Evolutionary conservation across 768 basidiomycete genomes (phyloP).

Genomic region (Leucocoprinus leucothites): DNA sequence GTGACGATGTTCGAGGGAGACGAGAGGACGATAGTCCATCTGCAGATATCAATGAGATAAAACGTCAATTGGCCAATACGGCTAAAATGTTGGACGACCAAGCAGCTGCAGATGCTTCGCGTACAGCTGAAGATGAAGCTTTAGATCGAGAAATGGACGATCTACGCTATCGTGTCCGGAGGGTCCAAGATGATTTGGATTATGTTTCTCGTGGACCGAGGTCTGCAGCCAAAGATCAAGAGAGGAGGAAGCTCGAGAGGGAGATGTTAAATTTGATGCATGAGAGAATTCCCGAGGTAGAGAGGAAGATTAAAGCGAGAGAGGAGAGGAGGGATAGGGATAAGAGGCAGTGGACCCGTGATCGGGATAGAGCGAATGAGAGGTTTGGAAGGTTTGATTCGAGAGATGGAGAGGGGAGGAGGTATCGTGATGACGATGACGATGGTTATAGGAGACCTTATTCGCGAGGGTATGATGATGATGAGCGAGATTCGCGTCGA

Average conservation of each 20-base stretch:
- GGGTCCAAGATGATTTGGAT: conserved; percentile 90
- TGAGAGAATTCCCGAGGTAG: conserved; percentile 87
- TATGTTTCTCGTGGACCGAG: conserved; percentile 77
- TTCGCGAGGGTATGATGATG: conserved; percentile 42
- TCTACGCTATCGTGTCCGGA: conserved; percentile 76
- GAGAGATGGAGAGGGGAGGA: too few relatives aligned
- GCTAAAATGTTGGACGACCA: conserved; percentile 77
- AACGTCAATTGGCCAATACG: conserved; percentile 75
- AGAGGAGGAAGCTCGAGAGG: conserved; percentile 81
- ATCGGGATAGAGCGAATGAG: conserved; percentile 83
- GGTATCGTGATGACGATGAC: conserved; percentile 35
- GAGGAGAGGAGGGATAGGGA: conserved; percentile 78
- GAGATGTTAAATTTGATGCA: conserved; percentile 86
- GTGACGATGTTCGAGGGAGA: conserved; percentile 72
- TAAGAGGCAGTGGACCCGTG: conserved; percentile 71
- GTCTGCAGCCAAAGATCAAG: conserved; percentile 74
- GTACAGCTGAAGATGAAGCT: conserved; percentile 81
- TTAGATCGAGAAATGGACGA: conserved; percentile 90
- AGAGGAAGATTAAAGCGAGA: conserved; percentile 75
- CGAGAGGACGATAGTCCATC: conserved; percentile 61
- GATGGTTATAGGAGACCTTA: conserved; percentile 53
- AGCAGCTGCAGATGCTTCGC: conserved; percentile 55
- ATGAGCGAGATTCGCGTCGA: conserved; percentile 31
- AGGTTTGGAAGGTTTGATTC: conserved; percentile 69
- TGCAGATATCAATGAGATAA: conserved; percentile 82